phyloP scores from a whole-genome alignment of 768 basidiomycete genomes.

The Boletus fagicola region DNA sequence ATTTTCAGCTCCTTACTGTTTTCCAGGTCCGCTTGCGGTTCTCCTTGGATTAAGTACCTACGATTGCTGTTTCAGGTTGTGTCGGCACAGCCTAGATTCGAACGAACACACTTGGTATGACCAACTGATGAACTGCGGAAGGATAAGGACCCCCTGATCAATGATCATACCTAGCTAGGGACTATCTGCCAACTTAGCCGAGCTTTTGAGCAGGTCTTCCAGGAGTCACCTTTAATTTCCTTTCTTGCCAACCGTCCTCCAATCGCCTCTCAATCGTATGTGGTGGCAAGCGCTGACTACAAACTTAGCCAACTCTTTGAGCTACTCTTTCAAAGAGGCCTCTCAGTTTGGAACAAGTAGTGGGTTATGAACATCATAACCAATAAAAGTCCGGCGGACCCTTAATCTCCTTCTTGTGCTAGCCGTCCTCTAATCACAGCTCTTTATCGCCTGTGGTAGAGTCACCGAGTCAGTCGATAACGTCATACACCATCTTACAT shows the following conservation, averaged over 20 bases:
- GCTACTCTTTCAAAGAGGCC: background rate
- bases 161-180: background rate
- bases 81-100: slow-evolving; percentile 9
- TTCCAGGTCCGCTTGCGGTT: slow-evolving; percentile 10
- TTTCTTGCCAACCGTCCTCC: too few species aligned
- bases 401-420: background rate
- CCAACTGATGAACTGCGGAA: slow-evolving; percentile 7
- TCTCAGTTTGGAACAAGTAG: background rate
- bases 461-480: background rate
- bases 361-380: background rate
- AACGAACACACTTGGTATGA: slow-evolving; percentile 8
- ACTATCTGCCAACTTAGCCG: background rate
- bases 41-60: slow-evolving; percentile 4
- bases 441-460: background rate
- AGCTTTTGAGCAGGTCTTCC: background rate
- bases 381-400: background rate
- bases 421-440: background rate
- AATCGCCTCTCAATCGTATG: too few species aligned
- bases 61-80: slow-evolving; percentile 14
- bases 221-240: background rate
- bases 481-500: background rate
- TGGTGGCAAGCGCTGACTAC: background rate
- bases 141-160: background rate
- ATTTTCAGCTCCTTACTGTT: background rate
- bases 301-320: background rate